Evolutionary conservation across 768 basidiomycete species (phyloP).

Genomic region (Russula sp.): DNA sequence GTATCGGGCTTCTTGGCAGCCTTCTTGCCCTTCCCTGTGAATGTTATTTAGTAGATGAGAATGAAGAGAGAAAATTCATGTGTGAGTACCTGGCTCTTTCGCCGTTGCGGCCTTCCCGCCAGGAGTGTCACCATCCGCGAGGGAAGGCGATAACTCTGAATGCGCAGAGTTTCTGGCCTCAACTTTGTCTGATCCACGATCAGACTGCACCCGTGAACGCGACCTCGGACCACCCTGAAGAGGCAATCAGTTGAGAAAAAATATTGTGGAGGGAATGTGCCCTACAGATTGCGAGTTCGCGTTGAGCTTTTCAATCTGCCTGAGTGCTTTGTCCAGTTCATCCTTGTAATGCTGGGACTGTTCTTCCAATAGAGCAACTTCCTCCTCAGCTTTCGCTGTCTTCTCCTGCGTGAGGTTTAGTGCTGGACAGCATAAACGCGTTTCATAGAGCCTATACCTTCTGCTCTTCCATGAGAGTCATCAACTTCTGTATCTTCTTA

Average conservation of each 20-base stretch:
- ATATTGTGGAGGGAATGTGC: not conserved
- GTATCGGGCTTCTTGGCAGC: conserved; percentile 25
- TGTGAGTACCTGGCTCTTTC: conserved; percentile 4
- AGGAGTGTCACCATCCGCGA: not conserved
- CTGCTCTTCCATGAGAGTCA: conserved; percentile 31
- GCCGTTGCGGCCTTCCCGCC: not conserved
- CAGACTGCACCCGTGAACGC: conserved; percentile 5
- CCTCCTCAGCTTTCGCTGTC: conserved; percentile 31
- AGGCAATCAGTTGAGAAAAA: not conserved
- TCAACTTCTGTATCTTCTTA: conserved; percentile 34
- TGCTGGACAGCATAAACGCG: not conserved
- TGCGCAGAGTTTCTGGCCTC: not conserved
- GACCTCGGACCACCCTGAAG: conserved; percentile 4
- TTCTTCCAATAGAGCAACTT: conserved; percentile 20
- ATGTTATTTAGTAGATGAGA: not conserved
- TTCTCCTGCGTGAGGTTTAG: conserved; percentile 30
- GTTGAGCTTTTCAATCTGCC: conserved; percentile 21
- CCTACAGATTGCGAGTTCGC: conserved; percentile 13
- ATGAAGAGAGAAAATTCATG: not conserved
- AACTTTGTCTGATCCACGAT: not conserved
- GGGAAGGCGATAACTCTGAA: conserved; percentile 3
- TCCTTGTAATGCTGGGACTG: conserved; percentile 24
- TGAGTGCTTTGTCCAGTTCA: conserved; percentile 32
- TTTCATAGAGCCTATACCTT: conserved; percentile 25
- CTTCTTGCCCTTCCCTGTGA: conserved; percentile 16